Base-by-base conservation (phyloP, 2,329 filamentous ascomycete species). In the Talaromyces amestolkiae region DNA sequence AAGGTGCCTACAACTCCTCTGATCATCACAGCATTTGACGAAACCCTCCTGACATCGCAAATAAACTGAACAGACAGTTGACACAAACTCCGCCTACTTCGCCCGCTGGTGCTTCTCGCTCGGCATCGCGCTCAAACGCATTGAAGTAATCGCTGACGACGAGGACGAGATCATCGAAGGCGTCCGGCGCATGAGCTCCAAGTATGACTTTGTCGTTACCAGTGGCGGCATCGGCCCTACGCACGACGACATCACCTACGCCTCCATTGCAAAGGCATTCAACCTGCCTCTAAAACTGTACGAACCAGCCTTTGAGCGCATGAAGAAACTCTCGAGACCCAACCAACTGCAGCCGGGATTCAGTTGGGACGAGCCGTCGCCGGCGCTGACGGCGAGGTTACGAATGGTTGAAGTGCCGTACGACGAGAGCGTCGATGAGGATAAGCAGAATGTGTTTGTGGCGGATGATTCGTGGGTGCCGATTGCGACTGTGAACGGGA, bases 221-320 rank as follows among this genome's bases (percentile, higher is more conserved):
- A 95, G 91, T 72, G 94, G 95, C 70, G 94, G 95, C 35, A 98
- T 99, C 74, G 94, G 94, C 11, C 95, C 95, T 69, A 98, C 94
- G 91, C 94, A 98, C 82, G 95, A 99, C 78, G 95, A 99, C 76
- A 98, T 98, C 71, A 98, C 95, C 31, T 99, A 99, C 80, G 85
- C 91, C 74, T 94, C 92, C 45, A 96, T 99, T 76, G 93, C 92
- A 69, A 93, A 92, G 76, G 95, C 93, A 8, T 98, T 97, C 76
- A 80, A 83, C 51, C 83, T 97, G 8, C 86, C 89, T 15, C 82
- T 98, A 19, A 85, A 89, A 70, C 84, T 96, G 33, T 92, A 98
- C 81, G 81, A 91, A 51, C 86, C 87, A 65, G 89, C 93, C 0
- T 91, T 90, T 71, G 85, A 87, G 69, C 88, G 89, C 74, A 98